Percentiles rank a stretch among this genome's conserved stretches.
phyloP scores from a whole-genome alignment of 352 stramenopile species.

The Plasmopara viticola region DNA sequence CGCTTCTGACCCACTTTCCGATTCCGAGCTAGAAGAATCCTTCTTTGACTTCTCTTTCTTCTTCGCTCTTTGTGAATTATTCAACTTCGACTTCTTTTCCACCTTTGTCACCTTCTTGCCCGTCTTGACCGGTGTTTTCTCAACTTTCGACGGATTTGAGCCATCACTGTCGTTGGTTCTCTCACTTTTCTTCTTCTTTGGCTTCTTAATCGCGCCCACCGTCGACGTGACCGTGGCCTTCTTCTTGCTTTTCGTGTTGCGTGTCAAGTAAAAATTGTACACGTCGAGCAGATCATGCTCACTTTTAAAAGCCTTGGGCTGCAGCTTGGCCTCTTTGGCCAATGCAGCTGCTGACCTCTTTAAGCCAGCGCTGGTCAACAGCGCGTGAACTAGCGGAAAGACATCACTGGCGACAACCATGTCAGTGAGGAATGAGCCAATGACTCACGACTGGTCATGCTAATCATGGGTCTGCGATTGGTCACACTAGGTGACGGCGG shows the following conservation, averaged over 20 bases:
- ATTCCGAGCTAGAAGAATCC: slow-evolving; percentile 29
- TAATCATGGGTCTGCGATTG: no score
- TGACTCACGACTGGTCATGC: no score
- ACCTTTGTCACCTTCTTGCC: background rate
- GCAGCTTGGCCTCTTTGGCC: slow-evolving; percentile 67
- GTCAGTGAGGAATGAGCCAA: background rate
- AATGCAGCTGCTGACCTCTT: slow-evolving; percentile 63
- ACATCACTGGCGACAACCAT: slow-evolving; percentile 69
- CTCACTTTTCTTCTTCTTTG: slow-evolving; percentile 19
- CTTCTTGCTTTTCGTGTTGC: slow-evolving; percentile 37
- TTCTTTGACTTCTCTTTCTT: slow-evolving; percentile 22
- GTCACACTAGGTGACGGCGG: no score
- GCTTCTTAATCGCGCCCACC: slow-evolving; percentile 49
- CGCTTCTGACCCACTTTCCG: slow-evolving; percentile 43
- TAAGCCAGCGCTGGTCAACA: slow-evolving; percentile 57
- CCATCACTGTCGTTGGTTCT: slow-evolving; percentile 4
- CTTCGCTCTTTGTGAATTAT: background rate
- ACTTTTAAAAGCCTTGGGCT: slow-evolving; percentile 45
- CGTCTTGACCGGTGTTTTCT: slow-evolving; percentile 11
- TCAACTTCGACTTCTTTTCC: no score
- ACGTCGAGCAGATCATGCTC: slow-evolving; percentile 70
- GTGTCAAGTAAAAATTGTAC: slow-evolving; percentile 61
- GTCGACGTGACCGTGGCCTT: slow-evolving; percentile 60
- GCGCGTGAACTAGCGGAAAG: slow-evolving; percentile 65
- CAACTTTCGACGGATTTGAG: slow-evolving; percentile 1